Percentiles rank a stretch among this genome's conserved stretches.
Conservation (phyloP, 2,329 filamentous ascomycete genomes). For the Lasiodiplodia sp. region DNA sequence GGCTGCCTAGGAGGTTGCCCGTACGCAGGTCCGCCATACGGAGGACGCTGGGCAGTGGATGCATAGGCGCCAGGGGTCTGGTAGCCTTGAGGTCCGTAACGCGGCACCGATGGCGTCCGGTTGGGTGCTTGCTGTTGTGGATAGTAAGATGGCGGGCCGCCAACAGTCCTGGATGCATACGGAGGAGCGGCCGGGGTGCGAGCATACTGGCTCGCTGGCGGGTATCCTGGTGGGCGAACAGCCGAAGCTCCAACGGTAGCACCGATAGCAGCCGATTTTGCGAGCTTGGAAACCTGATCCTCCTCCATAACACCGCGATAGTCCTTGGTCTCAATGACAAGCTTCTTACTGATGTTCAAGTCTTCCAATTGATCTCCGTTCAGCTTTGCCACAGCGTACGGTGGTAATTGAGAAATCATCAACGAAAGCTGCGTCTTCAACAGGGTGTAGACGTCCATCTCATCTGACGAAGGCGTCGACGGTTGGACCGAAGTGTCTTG, state of each 20-base stretch:
- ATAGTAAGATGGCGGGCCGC: constrained; percentile 41
- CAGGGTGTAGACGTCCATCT: constrained; percentile 70
- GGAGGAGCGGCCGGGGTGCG: constrained; percentile 38
- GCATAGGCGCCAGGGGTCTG: constrained; percentile 42
- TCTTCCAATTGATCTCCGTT: constrained; percentile 86
- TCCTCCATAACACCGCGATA: constrained; percentile 84
- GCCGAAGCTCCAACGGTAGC: constrained; percentile 39
- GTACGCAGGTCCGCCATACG: constrained; percentile 40
- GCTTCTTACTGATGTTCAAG: constrained; percentile 79
- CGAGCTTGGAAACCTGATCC: constrained; percentile 65
- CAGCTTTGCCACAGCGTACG: constrained; percentile 84
- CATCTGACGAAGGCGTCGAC: constrained; percentile 68
- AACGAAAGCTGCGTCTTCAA: constrained; percentile 77
- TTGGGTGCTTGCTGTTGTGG: constrained; percentile 45
- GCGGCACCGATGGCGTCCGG: constrained; percentile 47
- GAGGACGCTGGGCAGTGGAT: constrained; percentile 30
- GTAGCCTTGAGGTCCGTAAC: constrained; percentile 44
- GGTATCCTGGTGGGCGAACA: constrained; percentile 37
- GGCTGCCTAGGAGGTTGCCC: constrained; percentile 33
- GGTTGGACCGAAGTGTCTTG: constrained; percentile 46
- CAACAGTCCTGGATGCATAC: constrained; percentile 40
- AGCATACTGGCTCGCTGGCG: constrained; percentile 41
- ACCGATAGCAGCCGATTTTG: constrained; percentile 48
- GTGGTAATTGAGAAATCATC: constrained; percentile 78
- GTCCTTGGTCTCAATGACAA: constrained; percentile 75